Evolutionary conservation across 2,329 filamentous ascomycete genomes (phyloP).

Genomic region (Elsinoe arachidis): DNA sequence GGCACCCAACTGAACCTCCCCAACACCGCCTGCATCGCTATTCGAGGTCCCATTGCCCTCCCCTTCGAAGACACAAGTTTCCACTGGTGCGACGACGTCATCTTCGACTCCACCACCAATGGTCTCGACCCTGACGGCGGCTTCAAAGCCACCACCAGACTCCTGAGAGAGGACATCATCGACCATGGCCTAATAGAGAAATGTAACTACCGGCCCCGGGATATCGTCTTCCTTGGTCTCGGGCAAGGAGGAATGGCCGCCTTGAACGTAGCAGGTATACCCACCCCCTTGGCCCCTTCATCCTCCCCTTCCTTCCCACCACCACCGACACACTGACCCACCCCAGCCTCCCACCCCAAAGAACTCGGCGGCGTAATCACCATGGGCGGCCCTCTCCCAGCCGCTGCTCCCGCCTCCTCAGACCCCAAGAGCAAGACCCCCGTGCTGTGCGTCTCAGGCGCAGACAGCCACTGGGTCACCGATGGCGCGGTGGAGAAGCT

Average conservation of each 20-base stretch:
- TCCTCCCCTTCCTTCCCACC: not conserved
- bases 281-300: slow-evolving; percentile 14
- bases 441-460: slow-evolving; percentile 53
- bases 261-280: slow-evolving; percentile 35
- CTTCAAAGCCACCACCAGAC: slow-evolving; percentile 35
- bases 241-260: slow-evolving; percentile 51
- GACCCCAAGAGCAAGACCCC: slow-evolving; percentile 52
- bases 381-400: slow-evolving; percentile 53
- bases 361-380: slow-evolving; percentile 53
- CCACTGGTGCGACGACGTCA: slow-evolving; percentile 53
- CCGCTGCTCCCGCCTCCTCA: slow-evolving; percentile 33
- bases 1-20: slow-evolving; percentile 62
- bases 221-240: slow-evolving; percentile 48
- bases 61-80: slow-evolving; percentile 60
- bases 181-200: slow-evolving; percentile 37
- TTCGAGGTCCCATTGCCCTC: slow-evolving; percentile 62
- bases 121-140: slow-evolving; percentile 48
- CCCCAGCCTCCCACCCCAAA: slow-evolving; percentile 16
- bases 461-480: slow-evolving; percentile 42
- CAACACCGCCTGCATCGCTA: slow-evolving; percentile 64
- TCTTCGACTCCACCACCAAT: slow-evolving; percentile 45
- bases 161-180: slow-evolving; percentile 38
- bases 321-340: not conserved
- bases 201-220: slow-evolving; percentile 41
- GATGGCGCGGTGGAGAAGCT: slow-evolving; percentile 55